These are phyloP conservation scores for Castanea sativa DNA, from an alignment of 306 rosid genomes.

Conservation along the genomic window DNA sequence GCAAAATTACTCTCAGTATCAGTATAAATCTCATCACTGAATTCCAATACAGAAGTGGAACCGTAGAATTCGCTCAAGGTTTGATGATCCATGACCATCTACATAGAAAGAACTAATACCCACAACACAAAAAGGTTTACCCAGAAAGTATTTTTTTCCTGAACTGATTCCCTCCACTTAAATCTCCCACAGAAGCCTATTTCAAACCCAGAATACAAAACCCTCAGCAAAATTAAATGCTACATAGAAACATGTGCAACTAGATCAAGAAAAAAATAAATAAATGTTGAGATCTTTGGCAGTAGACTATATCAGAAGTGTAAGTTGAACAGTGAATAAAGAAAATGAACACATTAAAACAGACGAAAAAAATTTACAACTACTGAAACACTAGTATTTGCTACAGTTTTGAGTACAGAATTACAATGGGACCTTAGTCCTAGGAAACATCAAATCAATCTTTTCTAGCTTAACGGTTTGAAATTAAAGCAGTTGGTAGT, in stretches of 20 bases:
- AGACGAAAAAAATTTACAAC: not conserved
- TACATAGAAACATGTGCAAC: not conserved
- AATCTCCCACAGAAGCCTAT: not conserved
- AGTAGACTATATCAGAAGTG: not conserved
- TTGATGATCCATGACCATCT: conserved; percentile 28
- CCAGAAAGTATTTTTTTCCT: too few relatives aligned
- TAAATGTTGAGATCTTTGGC: not conserved
- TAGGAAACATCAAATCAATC: not conserved
- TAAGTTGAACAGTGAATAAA: not conserved
- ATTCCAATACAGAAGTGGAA: conserved; percentile 4
- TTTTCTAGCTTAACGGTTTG: not conserved
- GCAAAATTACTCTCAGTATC: conserved; percentile 3
- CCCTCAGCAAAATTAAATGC: too few relatives aligned
- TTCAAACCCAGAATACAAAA: not conserved
- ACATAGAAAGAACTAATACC: not conserved
- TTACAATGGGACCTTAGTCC: not conserved
- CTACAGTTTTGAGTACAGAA: not conserved
- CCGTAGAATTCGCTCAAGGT: conserved; percentile 12
- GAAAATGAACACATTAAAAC: not conserved
- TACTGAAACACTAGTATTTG: not conserved
- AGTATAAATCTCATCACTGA: not conserved
- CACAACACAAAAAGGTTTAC: conserved; percentile 6
- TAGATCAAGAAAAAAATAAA: not conserved
- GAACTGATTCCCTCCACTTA: too few relatives aligned
- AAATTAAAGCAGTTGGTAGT: not conserved